Percentiles rank a stretch among this genome's conserved stretches.
phyloP scores from a whole-genome alignment of 139 green algal genomes.

The Chlamydomonas schloesseri region DNA sequence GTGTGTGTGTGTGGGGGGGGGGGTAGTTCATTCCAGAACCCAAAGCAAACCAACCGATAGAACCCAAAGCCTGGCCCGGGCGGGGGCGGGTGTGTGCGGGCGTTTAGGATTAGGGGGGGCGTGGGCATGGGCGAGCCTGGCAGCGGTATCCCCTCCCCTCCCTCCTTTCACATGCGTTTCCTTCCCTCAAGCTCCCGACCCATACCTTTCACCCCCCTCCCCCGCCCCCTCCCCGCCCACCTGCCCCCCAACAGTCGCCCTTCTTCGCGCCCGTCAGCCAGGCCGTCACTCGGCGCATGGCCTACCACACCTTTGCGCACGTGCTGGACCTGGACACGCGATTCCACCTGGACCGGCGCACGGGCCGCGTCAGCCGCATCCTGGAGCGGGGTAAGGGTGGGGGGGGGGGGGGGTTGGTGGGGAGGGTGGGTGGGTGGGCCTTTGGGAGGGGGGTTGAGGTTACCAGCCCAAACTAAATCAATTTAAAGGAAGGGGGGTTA shows the following conservation, averaged over 20 bases:
- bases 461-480: too few species aligned
- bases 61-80: neutral
- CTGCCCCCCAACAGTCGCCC: constrained; percentile 10
- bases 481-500: too few species aligned
- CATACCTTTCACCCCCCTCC: neutral
- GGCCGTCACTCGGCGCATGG: constrained; percentile 71
- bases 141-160: too few species aligned
- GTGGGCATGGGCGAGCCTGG: too few species aligned
- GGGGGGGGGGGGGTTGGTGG: neutral
- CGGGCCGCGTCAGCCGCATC: constrained; percentile 88
- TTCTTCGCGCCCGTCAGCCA: constrained; percentile 44
- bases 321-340: constrained; percentile 85
- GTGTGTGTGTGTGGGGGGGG: neutral
- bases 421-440: neutral
- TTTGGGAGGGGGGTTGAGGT: too few species aligned
- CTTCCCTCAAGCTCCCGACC: too few species aligned
- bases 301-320: constrained; percentile 87
- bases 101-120: too few species aligned
- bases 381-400: constrained; percentile 84
- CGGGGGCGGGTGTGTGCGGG: neutral
- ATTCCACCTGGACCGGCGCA: constrained; percentile 92
- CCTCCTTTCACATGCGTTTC: too few species aligned
- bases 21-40: neutral
- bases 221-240: neutral
- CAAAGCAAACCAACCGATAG: neutral